phyloP scores from a whole-genome alignment of 2,329 filamentous ascomycete genomes.

The Stachybotrys chartarum region DNA sequence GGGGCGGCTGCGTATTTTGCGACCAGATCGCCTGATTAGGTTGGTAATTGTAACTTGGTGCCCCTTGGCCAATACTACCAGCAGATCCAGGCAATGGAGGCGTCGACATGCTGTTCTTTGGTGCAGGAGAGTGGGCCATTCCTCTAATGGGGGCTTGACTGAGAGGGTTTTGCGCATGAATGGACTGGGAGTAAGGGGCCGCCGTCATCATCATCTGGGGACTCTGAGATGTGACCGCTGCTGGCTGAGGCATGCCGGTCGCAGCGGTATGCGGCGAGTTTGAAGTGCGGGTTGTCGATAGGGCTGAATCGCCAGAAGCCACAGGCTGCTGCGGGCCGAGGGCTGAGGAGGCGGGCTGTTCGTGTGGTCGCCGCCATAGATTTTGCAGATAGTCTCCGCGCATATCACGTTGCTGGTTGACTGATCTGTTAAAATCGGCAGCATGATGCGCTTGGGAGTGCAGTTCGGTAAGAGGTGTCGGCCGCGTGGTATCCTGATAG shows the following conservation, averaged over 20 bases:
- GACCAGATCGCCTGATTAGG: conserved; percentile 56
- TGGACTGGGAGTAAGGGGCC: conserved; percentile 61
- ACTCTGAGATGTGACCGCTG: conserved; percentile 53
- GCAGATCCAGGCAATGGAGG: conserved; percentile 48
- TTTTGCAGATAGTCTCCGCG: conserved; percentile 74
- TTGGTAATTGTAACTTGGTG: conserved; percentile 56
- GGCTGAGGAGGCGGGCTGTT: conserved; percentile 53
- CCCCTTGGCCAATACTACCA: conserved; percentile 41
- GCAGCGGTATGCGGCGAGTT: conserved; percentile 52
- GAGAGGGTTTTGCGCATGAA: conserved; percentile 64
- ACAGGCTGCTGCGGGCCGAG: conserved; percentile 38
- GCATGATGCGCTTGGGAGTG: conserved; percentile 81
- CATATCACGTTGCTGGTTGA: conserved; percentile 73
- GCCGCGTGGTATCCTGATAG: conserved; percentile 80
- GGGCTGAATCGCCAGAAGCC: conserved; percentile 32
- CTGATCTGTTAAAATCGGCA: conserved; percentile 80
- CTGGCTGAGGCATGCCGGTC: conserved; percentile 47
- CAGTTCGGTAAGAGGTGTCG: conserved; percentile 70
- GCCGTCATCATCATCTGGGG: conserved; percentile 61
- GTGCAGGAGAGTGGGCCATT: conserved; percentile 46
- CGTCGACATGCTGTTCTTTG: conserved; percentile 61
- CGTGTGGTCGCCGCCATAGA: conserved; percentile 77
- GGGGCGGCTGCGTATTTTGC: conserved; percentile 56
- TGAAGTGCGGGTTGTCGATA: conserved; percentile 44
- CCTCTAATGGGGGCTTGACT: conserved; percentile 65